A percentile compares a stretch with the other conserved stretches of the same genome.
These are phyloP conservation scores for Candida ficus DNA, from an alignment of 805 yeast species.

Conservation along the genomic window DNA sequence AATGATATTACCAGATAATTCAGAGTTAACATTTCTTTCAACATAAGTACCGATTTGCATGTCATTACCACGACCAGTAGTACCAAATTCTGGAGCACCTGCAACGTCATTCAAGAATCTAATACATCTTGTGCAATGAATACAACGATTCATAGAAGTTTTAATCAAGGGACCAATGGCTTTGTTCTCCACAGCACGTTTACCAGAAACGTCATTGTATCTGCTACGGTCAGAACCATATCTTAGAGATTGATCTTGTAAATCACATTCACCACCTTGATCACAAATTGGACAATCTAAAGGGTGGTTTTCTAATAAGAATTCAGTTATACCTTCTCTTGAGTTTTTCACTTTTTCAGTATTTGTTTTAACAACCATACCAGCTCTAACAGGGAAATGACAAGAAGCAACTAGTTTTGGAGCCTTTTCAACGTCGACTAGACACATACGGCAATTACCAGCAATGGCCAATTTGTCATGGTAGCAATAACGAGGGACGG, in stretches of 20 bases:
- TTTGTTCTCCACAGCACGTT: slow-evolving; percentile 87
- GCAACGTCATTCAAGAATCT: slow-evolving; percentile 88
- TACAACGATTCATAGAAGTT: slow-evolving; percentile 89
- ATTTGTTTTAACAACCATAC: slow-evolving; percentile 82
- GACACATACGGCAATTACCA: slow-evolving; percentile 91
- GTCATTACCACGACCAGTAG: slow-evolving; percentile 87
- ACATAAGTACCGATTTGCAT: slow-evolving; percentile 89
- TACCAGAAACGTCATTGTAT: slow-evolving; percentile 74
- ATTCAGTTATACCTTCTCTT: slow-evolving; percentile 87
- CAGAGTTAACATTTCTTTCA: slow-evolving; percentile 78
- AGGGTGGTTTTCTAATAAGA: slow-evolving; percentile 84
- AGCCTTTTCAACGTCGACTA: slow-evolving; percentile 83
- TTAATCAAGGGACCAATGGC: slow-evolving; percentile 86
- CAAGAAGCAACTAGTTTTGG: slow-evolving; percentile 89
- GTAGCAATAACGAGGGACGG: slow-evolving; percentile 85
- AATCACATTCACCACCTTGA: slow-evolving; percentile 93
- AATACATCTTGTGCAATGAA: slow-evolving; percentile 88
- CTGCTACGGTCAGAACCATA: slow-evolving; percentile 87
- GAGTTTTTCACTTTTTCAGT: slow-evolving; percentile 75
- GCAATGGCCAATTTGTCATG: slow-evolving; percentile 89
- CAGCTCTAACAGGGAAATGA: slow-evolving; percentile 87
- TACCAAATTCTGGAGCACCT: slow-evolving; percentile 88
- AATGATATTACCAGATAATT: slow-evolving; percentile 79
- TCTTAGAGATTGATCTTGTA: slow-evolving; percentile 81
- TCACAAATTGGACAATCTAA: slow-evolving; percentile 91